Conservation (phyloP, 345 rosid genomes). For the Citrus mangshanensis region DNA sequence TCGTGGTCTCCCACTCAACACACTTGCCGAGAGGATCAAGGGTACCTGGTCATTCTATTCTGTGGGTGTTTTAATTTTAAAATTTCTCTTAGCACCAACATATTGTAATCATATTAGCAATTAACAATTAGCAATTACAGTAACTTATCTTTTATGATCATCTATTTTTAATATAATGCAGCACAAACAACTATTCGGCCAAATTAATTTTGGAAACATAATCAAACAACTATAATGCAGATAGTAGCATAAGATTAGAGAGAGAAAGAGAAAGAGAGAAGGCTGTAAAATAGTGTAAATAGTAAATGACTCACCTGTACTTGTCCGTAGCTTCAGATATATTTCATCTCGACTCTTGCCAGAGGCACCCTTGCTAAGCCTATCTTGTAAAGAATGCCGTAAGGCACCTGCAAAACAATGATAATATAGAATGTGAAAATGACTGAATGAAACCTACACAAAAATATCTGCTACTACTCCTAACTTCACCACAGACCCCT, state of each 20-base stretch:
- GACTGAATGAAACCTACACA: background rate
- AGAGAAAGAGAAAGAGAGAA: background rate
- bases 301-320: conserved; percentile 61
- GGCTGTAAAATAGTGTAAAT: background rate
- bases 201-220: background rate
- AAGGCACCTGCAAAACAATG: conserved; percentile 62
- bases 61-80: too few relatives aligned
- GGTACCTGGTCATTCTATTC: background rate
- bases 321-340: conserved; percentile 82
- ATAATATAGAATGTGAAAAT: conserved; percentile 6
- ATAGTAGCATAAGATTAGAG: background rate
- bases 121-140: background rate
- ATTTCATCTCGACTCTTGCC: conserved; percentile 85
- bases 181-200: background rate
- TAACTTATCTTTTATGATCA: background rate
- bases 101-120: background rate
- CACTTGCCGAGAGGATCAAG: background rate
- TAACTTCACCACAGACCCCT: background rate
- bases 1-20: background rate
- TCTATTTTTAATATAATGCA: background rate
- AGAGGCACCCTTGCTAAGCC: conserved; percentile 77
- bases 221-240: background rate
- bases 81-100: background rate
- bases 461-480: background rate
- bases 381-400: conserved; percentile 88